Conservation (phyloP, 2,329 filamentous ascomycete species). For the Xylaria sp. region DNA sequence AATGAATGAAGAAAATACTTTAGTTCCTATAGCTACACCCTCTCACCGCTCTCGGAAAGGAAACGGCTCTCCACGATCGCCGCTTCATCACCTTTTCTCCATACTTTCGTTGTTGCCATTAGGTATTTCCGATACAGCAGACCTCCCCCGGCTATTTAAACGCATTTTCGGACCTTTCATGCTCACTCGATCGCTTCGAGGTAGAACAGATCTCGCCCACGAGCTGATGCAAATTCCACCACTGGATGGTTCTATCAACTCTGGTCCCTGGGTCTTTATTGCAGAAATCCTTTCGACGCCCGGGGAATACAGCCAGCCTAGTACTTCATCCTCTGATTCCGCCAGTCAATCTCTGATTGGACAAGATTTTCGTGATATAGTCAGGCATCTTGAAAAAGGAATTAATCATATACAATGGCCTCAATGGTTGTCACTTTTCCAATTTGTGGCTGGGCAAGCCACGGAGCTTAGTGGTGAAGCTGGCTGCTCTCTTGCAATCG, state of each 20-base stretch:
- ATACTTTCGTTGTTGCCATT: constrained; percentile 65
- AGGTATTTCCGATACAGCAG: constrained; percentile 60
- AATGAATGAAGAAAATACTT: constrained; percentile 63
- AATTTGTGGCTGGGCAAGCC: constrained; percentile 65
- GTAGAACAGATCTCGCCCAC: constrained; percentile 58
- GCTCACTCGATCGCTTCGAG: constrained; percentile 57
- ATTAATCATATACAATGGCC: constrained; percentile 59
- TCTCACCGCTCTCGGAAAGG: constrained; percentile 68
- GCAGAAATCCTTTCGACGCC: constrained; percentile 59
- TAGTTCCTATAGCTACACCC: constrained; percentile 73
- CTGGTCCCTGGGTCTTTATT: constrained; percentile 63
- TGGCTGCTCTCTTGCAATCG: constrained; percentile 71
- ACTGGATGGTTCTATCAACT: constrained; percentile 57
- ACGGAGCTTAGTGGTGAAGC: constrained; percentile 73
- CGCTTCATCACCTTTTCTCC: constrained; percentile 73
- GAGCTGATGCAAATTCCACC: constrained; percentile 65
- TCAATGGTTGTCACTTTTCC: constrained; percentile 67
- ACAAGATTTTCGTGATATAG: constrained; percentile 75
- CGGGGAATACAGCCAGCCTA: constrained; percentile 55
- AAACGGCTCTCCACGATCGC: constrained; percentile 63
- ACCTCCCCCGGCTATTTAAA: constrained; percentile 59
- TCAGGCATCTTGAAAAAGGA: constrained; percentile 74
- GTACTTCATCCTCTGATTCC: constrained; percentile 54
- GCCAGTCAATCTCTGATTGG: constrained; percentile 62
- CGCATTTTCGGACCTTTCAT: constrained; percentile 70